Percentiles rank a stretch among this genome's conserved stretches.
phyloP scores from a whole-genome alignment of 208 protist species.

The Trichomonas gallinae region DNA sequence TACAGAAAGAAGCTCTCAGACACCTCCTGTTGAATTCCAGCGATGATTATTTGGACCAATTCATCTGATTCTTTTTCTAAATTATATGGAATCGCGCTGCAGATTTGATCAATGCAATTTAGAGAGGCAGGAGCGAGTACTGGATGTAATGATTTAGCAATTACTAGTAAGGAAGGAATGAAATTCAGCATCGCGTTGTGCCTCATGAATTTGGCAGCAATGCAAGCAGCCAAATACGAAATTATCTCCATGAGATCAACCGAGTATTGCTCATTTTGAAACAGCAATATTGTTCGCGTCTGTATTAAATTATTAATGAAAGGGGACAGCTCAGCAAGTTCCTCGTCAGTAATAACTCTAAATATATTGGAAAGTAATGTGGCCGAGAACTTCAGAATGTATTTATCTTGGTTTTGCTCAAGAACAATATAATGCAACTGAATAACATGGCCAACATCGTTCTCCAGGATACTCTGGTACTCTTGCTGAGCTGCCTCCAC shows the following conservation, averaged over 20 bases:
- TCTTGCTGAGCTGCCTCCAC: not conserved
- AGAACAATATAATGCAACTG: not conserved
- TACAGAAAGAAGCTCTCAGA: not conserved
- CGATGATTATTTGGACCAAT: not conserved
- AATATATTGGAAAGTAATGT: not conserved
- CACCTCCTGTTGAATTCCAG: not conserved
- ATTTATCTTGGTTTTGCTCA: not conserved
- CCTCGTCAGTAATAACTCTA: not conserved
- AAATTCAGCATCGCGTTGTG: not conserved
- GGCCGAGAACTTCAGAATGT: not conserved
- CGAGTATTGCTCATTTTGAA: not conserved
- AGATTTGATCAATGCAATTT: not conserved
- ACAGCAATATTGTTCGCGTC: not conserved
- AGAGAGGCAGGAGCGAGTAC: not conserved
- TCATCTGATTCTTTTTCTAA: not conserved
- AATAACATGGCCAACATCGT: not conserved
- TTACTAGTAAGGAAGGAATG: not conserved
- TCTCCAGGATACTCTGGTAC: not conserved
- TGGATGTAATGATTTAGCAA: not conserved
- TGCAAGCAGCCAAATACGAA: not conserved
- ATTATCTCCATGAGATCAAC: not conserved
- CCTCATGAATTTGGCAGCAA: not conserved
- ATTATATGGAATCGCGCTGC: not conserved
- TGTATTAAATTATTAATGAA: not conserved
- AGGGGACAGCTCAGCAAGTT: not conserved